phyloP scores from a whole-genome alignment of 2,329 filamentous ascomycete species.

The Didymosphaeria variabile region DNA sequence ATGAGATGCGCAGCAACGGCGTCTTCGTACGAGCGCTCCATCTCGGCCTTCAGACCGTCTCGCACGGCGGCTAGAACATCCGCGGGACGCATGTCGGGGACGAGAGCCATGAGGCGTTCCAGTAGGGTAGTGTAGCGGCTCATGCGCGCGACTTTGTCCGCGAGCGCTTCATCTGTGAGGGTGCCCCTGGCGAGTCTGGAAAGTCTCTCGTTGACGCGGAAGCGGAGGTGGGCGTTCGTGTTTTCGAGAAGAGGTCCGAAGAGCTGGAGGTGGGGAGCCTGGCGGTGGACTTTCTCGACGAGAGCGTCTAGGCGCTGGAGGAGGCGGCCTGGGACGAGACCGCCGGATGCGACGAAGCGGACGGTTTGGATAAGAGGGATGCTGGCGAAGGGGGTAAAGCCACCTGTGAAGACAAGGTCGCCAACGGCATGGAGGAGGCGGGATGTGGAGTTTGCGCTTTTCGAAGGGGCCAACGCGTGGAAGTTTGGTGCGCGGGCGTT shows the following conservation, averaged over 20 bases:
- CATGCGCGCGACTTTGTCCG: constrained; percentile 40
- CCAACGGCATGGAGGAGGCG: constrained; percentile 39
- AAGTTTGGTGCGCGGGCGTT: constrained; percentile 30
- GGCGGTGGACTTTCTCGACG: constrained; percentile 44
- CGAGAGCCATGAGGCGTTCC: constrained; percentile 40
- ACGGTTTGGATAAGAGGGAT: constrained; percentile 33
- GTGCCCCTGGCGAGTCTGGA: constrained; percentile 32
- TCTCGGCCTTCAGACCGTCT: constrained; percentile 31
- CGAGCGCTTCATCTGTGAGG: constrained; percentile 26
- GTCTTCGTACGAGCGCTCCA: constrained; percentile 33
- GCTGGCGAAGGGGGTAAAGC: constrained; percentile 37
- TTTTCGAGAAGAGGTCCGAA: constrained; percentile 41
- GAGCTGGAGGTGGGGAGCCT: constrained; percentile 34
- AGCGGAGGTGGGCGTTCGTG: constrained; percentile 33
- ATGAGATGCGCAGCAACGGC: constrained; percentile 25
- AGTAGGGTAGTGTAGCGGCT: constrained; percentile 39
- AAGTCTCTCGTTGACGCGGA: constrained; percentile 40
- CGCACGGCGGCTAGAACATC: constrained; percentile 32
- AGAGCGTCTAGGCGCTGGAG: constrained; percentile 47
- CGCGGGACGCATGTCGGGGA: constrained; percentile 31
- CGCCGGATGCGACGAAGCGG: constrained; percentile 38
- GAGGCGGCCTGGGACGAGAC: constrained; percentile 37
- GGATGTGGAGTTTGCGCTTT: constrained; percentile 23
- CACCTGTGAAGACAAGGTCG: constrained; percentile 38
- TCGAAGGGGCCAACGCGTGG: constrained; percentile 29